Evolutionary conservation across 2,329 filamentous ascomycete species (phyloP), one percentile per base, ranked within the genome.

Genomic region (Fusarium oxysporum): DNA sequence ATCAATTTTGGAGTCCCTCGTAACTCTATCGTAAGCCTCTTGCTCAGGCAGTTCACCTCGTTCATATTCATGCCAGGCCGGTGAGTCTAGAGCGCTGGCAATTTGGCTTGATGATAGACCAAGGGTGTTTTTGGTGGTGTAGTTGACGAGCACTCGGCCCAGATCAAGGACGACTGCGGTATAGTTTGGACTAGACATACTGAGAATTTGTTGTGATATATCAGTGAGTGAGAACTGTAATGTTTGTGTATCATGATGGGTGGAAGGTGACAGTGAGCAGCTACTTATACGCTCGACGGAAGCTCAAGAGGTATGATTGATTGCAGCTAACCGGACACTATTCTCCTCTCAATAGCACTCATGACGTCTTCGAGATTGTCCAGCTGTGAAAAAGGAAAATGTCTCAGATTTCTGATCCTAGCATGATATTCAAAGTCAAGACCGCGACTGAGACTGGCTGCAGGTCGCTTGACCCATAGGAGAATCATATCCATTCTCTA

Each of bases 51-150:
- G 41, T 2, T 23, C 16, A 12, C 53, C 57, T 23, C 30, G 25
- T 12, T 69, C 66, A 5, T 68, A 68, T 1, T 55, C 57, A 9
- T 68, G n/a, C 47, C 57, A 69, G 12, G 5, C 8, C 11, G 51
- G 53, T 12, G 51, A 54, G 10, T 69, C 25, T 7, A 68, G 25
- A 5, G 41, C 57, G 16, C 35, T 23, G 17, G 19, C 23, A 6
- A 69, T 32, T 3, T 38, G 40, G 4, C 44, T 45, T 9, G 19
- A 0, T 1, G 40, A 16, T 6, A 69, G 19, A 3, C 35, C 38
- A 4, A 48, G 14, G 3, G 10, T 38, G 16, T 25, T 61, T 12
- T 16, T 45, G 5, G 25, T 5, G 1, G 41, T 35, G 8, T 61
- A 66, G 2, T 32, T 16, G 13, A n/a, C 32, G 19, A 68, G 51